phyloP scores from a whole-genome alignment of 192 early-diverging fungal species.

The Linnemannia elongata region DNA sequence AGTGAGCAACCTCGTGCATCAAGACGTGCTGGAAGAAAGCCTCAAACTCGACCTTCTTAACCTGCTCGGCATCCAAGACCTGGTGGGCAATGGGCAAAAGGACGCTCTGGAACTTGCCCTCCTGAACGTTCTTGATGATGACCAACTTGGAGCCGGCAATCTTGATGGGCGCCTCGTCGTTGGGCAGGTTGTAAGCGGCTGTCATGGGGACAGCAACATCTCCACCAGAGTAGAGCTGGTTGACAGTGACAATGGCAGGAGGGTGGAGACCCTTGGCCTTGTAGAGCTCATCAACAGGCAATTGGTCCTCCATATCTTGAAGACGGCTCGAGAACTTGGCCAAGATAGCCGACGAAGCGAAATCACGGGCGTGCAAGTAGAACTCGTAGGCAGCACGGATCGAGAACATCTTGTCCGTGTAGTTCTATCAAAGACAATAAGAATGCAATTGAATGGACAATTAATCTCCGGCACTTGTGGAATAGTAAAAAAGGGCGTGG shows the following conservation, averaged over 20 bases:
- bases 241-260: constrained; percentile 81
- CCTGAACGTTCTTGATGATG: constrained; percentile 83
- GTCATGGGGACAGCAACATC: constrained; percentile 83
- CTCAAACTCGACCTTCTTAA: constrained; percentile 70
- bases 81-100: constrained; percentile 71
- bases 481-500: constrained; percentile 5
- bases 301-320: constrained; percentile 73
- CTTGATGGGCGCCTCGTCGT: constrained; percentile 81
- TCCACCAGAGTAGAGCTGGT: constrained; percentile 80
- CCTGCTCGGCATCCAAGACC: constrained; percentile 66
- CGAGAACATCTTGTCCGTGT: constrained; percentile 76
- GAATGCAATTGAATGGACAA: not conserved
- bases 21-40: constrained; percentile 82
- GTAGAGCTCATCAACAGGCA: constrained; percentile 77
- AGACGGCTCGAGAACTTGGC: constrained; percentile 76
- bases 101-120: constrained; percentile 76
- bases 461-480: not conserved
- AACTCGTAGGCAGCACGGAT: constrained; percentile 78
- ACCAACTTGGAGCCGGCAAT: constrained; percentile 77
- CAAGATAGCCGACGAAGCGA: constrained; percentile 64
- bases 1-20: constrained; percentile 81
- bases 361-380: constrained; percentile 77
- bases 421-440: constrained; percentile 45
- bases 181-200: constrained; percentile 83
- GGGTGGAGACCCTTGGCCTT: constrained; percentile 71